Conservation (phyloP, 805 yeast genomes). For the Sungouiozyma intestinalis region DNA sequence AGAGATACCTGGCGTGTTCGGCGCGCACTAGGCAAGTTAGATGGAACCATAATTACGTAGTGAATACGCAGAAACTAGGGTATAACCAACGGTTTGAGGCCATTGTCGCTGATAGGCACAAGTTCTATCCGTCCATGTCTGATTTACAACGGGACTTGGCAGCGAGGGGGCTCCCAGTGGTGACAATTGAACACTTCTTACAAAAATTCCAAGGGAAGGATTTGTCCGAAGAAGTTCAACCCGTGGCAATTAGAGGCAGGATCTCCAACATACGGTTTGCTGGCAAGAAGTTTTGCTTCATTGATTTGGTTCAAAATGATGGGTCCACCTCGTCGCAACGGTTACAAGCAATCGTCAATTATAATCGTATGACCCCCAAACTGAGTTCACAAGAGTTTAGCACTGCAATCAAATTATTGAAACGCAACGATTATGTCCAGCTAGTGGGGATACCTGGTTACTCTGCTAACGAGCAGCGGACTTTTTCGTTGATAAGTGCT, state of each 20-base stretch:
- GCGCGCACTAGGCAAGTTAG: not conserved
- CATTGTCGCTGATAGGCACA: slow-evolving; percentile 7
- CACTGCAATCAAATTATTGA: slow-evolving; percentile 26
- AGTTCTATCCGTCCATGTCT: slow-evolving; percentile 23
- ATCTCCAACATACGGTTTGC: slow-evolving; percentile 22
- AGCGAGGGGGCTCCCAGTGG: not conserved
- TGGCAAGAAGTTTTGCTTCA: slow-evolving; percentile 27
- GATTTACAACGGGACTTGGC: slow-evolving; percentile 1
- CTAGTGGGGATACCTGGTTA: slow-evolving; percentile 62
- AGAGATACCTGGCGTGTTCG: not conserved
- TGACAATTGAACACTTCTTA: slow-evolving; percentile 10
- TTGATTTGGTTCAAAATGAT: slow-evolving; percentile 14
- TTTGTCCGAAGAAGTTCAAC: not conserved
- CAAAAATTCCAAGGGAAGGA: slow-evolving; percentile 3
- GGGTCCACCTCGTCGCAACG: not conserved
- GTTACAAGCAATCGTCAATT: slow-evolving; percentile 21
- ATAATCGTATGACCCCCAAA: slow-evolving; percentile 3
- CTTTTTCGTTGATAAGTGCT: slow-evolving; percentile 55
- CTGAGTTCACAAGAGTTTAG: slow-evolving; percentile 4
- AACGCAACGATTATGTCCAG: slow-evolving; percentile 63
- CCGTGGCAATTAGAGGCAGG: slow-evolving; percentile 12
- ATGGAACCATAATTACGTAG: not conserved
- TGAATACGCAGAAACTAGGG: slow-evolving; percentile 16
- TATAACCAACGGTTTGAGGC: slow-evolving; percentile 13
- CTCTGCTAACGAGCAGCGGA: slow-evolving; percentile 55